Evolutionary conservation across 139 green algal species (phyloP), one percentile per base, ranked within the genome.

Genomic region (Chlorella sp.): DNA sequence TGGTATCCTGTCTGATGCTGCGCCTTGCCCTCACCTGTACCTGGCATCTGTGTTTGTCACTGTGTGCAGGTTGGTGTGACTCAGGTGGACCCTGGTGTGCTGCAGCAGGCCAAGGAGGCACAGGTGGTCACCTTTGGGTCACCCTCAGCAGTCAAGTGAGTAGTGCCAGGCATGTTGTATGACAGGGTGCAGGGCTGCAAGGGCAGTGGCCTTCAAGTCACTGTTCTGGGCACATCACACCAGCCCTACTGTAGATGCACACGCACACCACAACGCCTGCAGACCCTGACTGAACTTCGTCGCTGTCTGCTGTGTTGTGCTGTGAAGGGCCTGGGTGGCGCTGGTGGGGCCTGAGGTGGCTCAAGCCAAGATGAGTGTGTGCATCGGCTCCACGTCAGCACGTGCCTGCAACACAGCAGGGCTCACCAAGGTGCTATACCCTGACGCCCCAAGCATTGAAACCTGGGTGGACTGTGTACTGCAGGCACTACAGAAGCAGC

Each of bases 91-190:
- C 35, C 65, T 0, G 60, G 59, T 6, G 5, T 69, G 35, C 74
- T 97, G 35, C 26, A 55, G 32, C 36, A 71, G 23, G 92, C 92
- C 2, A 64, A 80, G 34, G 22, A 50, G 5, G 87, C 87, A 2
- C 71, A 86, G 0, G 86, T 95, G 2, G 73, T 96, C 2, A 91
- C 91, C 0, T 88, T 94, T 42, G 91, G 88, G n/a, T 94, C 89
- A 4, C 92, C 92, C 3, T 93, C 89, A 6, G 92, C 92, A n/a
- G 84, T 96, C 50, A 92, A 92, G n/a, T n/a, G n/a, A n/a, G n/a
- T n/a, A n/a, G n/a, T n/a, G n/a, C 80, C n/a, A n/a, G n/a, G n/a
- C n/a, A n/a, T n/a, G n/a, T n/a, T n/a, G n/a, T n/a, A n/a, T n/a
- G n/a, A n/a, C n/a, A n/a, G n/a, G n/a, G n/a, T n/a, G n/a, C n/a